phyloP scores from a whole-genome alignment of 306 rosid species.

The Rosa persica region DNA sequence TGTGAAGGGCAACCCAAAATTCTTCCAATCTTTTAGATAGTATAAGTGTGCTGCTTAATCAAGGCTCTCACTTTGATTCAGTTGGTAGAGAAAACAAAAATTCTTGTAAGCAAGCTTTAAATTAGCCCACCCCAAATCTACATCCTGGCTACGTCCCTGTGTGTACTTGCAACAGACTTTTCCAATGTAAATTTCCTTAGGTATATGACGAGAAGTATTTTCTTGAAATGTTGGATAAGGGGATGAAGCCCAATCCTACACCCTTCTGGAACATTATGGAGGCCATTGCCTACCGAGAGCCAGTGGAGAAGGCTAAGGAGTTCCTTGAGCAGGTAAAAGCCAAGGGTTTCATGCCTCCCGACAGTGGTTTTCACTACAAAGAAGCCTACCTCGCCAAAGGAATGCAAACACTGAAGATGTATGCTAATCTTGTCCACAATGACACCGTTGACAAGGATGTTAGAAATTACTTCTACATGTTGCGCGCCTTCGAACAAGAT shows the following conservation, averaged over 20 bases:
- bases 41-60: no score
- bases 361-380: neutral
- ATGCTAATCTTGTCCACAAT: neutral
- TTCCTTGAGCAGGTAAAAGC: neutral
- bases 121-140: no score
- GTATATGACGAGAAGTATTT: neutral
- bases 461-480: neutral
- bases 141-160: no score
- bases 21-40: no score
- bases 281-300: neutral
- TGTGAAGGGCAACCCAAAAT: no score
- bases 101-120: no score
- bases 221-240: neutral
- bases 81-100: no score
- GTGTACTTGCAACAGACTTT: neutral
- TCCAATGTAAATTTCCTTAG: neutral
- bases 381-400: neutral
- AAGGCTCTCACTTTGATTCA: no score
- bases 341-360: neutral
- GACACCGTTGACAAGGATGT: neutral
- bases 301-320: neutral
- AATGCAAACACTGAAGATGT: neutral
- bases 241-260: neutral
- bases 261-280: neutral
- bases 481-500: neutral